These are phyloP conservation scores for Cordyceps fumosorosea DNA, from an alignment of 2,329 filamentous ascomycete species.

Conservation along the genomic window DNA sequence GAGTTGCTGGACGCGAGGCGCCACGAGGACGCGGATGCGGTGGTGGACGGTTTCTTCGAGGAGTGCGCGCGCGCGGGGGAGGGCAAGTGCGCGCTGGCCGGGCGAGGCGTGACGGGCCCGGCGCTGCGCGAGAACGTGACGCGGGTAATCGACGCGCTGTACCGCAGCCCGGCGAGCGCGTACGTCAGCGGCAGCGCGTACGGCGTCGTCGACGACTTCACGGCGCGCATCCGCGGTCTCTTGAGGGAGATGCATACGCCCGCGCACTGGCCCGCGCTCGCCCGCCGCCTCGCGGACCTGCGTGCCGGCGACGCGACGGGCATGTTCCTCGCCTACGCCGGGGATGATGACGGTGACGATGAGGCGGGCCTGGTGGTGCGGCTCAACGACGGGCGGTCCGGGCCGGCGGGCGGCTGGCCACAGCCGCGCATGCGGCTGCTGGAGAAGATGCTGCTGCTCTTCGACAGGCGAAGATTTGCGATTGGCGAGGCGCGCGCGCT, in stretches of 20 bases:
- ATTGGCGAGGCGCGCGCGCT: constrained; percentile 24
- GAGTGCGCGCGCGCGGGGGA: constrained; percentile 5
- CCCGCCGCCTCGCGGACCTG: constrained; percentile 27
- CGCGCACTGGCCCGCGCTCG: constrained; percentile 29
- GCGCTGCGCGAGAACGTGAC: constrained; percentile 2
- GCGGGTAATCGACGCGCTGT: not conserved
- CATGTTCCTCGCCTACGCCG: constrained; percentile 29
- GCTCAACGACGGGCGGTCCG: constrained; percentile 23
- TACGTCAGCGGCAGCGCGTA: constrained; percentile 36
- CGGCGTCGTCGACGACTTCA: constrained; percentile 31
- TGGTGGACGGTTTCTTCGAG: constrained; percentile 6
- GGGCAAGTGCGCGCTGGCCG: not conserved
- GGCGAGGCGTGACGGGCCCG: not conserved
- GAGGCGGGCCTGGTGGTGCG: constrained; percentile 23
- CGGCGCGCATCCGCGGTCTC: constrained; percentile 29
- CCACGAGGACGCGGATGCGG: not conserved
- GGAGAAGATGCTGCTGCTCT: constrained; percentile 27
- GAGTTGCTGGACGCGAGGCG: not conserved
- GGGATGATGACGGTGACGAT: constrained; percentile 13
- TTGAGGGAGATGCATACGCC: constrained; percentile 35
- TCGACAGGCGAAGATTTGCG: constrained; percentile 27
- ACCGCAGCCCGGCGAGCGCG: constrained; percentile 20
- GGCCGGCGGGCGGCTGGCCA: constrained; percentile 24
- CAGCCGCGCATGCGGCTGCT: constrained; percentile 26
- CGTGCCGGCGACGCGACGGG: constrained; percentile 34